These are phyloP conservation scores for Pichia sp. DNA, from an alignment of 1,139 yeast species.

Conservation along the genomic window DNA sequence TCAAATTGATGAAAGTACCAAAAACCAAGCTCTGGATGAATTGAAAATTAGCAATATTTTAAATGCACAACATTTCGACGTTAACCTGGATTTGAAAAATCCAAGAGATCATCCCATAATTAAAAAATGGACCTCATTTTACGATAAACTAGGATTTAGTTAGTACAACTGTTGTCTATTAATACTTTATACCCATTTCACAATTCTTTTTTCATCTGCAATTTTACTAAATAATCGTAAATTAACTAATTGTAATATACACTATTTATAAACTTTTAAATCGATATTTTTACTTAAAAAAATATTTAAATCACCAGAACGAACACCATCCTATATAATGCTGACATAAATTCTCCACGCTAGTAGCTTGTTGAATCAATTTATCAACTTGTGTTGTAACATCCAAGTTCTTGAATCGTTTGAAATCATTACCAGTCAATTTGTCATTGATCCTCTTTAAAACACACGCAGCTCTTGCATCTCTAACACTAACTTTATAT, in stretches of 20 bases:
- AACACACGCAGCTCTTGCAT: conserved; percentile 88
- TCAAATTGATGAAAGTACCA: conserved; percentile 15
- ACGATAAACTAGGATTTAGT: not conserved
- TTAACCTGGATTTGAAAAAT: conserved; percentile 36
- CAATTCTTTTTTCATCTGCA: no score
- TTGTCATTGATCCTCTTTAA: conserved; percentile 87
- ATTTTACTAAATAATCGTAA: no score
- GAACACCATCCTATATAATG: conserved; percentile 99
- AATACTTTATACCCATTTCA: no score
- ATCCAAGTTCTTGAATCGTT: conserved; percentile 60
- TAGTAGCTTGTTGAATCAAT: conserved; percentile 91
- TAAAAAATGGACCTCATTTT: conserved; percentile 31
- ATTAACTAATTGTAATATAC: no score
- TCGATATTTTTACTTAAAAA: not conserved
- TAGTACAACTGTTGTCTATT: no score
- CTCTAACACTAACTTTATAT: conserved; percentile 74
- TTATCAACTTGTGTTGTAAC: conserved; percentile 91
- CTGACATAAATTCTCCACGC: conserved; percentile 91
- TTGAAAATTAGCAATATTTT: conserved; percentile 47
- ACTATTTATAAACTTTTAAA: not conserved
- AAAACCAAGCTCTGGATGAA: conserved; percentile 39
- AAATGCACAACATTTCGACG: conserved; percentile 44
- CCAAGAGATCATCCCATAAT: conserved; percentile 34
- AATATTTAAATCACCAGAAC: conserved; percentile 57
- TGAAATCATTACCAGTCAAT: conserved; percentile 88